A percentile compares a stretch with the other conserved stretches of the same genome.
phyloP scores from a whole-genome alignment of 2,329 filamentous ascomycete genomes.

The Diaporthe sp. region DNA sequence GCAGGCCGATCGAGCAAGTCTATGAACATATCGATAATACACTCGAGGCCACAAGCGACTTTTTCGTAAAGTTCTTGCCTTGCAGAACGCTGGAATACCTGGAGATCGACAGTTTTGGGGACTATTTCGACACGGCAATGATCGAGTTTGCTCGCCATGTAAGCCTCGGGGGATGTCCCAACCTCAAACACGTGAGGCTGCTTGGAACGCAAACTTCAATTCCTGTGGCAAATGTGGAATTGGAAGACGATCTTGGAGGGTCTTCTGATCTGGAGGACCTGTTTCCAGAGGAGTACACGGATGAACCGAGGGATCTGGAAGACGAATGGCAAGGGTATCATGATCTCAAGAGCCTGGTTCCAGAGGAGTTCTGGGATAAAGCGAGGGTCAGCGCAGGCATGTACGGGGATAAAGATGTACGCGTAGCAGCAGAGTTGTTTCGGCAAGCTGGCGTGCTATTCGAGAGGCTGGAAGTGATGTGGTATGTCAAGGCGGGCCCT shows the following conservation, averaged over 20 bases:
- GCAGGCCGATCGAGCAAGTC: not conserved
- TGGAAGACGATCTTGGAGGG: too few relatives aligned
- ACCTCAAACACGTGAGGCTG: not conserved
- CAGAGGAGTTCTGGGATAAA: not conserved
- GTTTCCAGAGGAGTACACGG: not conserved
- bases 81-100: not conserved
- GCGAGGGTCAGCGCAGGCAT: not conserved
- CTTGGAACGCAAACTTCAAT: too few relatives aligned
- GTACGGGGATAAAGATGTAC: not conserved
- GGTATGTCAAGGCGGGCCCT: too few relatives aligned
- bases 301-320: rapidly evolving
- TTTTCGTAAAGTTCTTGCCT: not conserved
- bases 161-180: not conserved
- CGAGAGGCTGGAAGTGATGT: not conserved
- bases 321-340: too few relatives aligned
- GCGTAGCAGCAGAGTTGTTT: not conserved
- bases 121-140: not conserved
- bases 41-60: not conserved
- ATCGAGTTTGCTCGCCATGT: not conserved
- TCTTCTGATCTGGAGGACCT: not conserved
- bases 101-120: not conserved
- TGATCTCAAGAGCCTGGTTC: not conserved
- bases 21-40: too few relatives aligned
- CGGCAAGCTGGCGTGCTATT: not conserved
- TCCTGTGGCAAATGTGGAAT: too few relatives aligned